Percentiles rank a stretch among this genome's conserved stretches.
Evolutionary conservation across 306 rosid species (phyloP).

Genomic region (Malus asiatica): DNA sequence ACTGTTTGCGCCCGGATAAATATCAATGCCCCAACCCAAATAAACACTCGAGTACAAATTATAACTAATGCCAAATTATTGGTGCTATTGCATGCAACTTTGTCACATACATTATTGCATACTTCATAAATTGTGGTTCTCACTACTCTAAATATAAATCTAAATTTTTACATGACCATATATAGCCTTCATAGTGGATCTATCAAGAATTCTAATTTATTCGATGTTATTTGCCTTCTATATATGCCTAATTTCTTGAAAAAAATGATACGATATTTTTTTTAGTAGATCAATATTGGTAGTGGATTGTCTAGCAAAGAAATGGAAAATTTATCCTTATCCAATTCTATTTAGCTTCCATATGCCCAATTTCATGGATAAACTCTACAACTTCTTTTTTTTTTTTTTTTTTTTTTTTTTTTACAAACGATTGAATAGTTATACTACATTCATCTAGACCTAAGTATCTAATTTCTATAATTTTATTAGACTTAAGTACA

Average conservation of each 20-base stretch:
- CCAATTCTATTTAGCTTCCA: neutral
- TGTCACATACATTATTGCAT: neutral
- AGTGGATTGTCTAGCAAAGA: neutral
- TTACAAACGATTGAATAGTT: too few species aligned
- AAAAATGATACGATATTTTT: too few species aligned
- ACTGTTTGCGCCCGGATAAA: slow-evolving; percentile 19
- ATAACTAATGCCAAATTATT: neutral
- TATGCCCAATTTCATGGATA: too few species aligned
- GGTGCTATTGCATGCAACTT: neutral
- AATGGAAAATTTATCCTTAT: neutral
- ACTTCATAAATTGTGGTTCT: neutral
- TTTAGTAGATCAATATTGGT: too few species aligned
- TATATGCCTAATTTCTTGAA: neutral
- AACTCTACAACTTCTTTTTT: too few species aligned
- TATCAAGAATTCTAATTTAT: neutral
- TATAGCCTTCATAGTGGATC: neutral
- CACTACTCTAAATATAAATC: neutral
- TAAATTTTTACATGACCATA: neutral
- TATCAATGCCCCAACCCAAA: slow-evolving; percentile 10
- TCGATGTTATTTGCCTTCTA: neutral
- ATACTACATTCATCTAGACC: too few species aligned
- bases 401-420: too few species aligned
- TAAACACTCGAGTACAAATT: neutral
- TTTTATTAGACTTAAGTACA: too few species aligned
- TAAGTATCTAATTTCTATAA: too few species aligned